Base-by-base conservation (phyloP, 768 basidiomycete species). In the Agrocybe praecox region DNA sequence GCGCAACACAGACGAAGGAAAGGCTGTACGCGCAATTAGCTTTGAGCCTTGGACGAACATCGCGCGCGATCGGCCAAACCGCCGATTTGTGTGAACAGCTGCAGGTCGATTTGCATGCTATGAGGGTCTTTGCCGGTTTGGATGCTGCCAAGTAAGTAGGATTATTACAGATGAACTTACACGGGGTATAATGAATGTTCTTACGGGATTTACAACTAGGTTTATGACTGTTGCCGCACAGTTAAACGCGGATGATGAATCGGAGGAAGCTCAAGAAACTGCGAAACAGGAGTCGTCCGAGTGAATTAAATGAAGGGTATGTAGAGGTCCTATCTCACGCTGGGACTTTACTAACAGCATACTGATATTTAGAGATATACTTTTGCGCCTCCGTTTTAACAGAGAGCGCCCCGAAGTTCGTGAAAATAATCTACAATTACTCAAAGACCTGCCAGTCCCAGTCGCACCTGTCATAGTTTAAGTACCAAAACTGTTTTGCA, bases 61-160 rank as follows among this genome's bases (percentile, higher is more conserved):
- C 87, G 49, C 73, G 83, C 18, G 85, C 87, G 0, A 79, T 94
- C 48, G 77, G 80, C 22, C 87, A 85, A 62, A 91, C 92, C 1
- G 88, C 90, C 34, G 86, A 87, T 62, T 78, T 93, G 21, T 88
- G 90, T 70, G 90, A 88, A 66, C 82, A 85, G 52, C 78, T 94
- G 62, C 85, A 90, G 59, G 78, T 82, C 45, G 90, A 92, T 73
- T 71, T 94, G 52, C 82, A 88, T 55, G 85, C 89, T 15, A 93
- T 94, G 91, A 75, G 84, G 53, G 84, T 83, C 26, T 85, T 95
- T 59, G 88, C 91, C 14, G 89, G 88, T 0, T 77, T 87, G 48
- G 89, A 92, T 69, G 90, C 88, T 18, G 88, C 92, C 52, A 93
- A 92, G 92, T 92, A 69, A 65, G 87, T 75, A 24, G n/a, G n/a